These are phyloP conservation scores for Leptographium lundbergii DNA, from an alignment of 2,329 filamentous ascomycete species.

Conservation along the genomic window DNA sequence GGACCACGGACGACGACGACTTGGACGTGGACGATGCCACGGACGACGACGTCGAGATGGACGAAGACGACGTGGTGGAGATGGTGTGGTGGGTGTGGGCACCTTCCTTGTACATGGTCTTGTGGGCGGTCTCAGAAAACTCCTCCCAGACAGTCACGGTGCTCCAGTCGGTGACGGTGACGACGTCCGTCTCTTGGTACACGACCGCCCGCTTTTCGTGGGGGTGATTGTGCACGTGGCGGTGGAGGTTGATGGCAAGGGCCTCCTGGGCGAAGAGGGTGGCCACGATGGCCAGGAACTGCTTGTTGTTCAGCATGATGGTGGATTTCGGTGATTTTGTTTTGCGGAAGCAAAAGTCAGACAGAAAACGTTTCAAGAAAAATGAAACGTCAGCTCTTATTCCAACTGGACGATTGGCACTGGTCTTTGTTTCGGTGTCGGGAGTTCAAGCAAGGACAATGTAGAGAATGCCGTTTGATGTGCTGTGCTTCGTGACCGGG, in stretches of 20 bases:
- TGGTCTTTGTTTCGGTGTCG: no score
- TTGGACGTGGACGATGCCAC: conserved; percentile 1
- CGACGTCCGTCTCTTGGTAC: conserved; percentile 19
- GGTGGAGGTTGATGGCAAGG: conserved; percentile 29
- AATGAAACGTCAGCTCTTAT: no score
- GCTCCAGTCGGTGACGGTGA: conserved; percentile 25
- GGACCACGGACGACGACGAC: conserved; percentile 1
- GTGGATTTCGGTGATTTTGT: neutral
- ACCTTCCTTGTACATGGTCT: no score
- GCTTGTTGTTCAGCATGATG: conserved; percentile 11
- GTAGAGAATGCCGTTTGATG: no score
- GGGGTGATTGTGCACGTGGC: conserved; percentile 24
- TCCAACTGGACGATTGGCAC: no score
- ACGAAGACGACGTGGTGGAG: neutral
- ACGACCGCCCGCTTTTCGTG: conserved; percentile 21
- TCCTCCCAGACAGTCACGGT: conserved; percentile 29
- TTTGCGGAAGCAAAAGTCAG: no score
- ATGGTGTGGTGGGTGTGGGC: no score
- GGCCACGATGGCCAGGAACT: conserved; percentile 27
- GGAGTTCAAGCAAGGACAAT: no score
- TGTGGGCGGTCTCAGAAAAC: neutral
- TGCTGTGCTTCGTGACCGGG: no score
- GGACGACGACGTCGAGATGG: conserved; percentile 3
- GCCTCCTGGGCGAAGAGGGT: conserved; percentile 30
- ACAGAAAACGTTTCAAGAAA: neutral